Evolutionary conservation across 345 rosid species (phyloP).

Genomic region (Carallia pectinifolia): DNA sequence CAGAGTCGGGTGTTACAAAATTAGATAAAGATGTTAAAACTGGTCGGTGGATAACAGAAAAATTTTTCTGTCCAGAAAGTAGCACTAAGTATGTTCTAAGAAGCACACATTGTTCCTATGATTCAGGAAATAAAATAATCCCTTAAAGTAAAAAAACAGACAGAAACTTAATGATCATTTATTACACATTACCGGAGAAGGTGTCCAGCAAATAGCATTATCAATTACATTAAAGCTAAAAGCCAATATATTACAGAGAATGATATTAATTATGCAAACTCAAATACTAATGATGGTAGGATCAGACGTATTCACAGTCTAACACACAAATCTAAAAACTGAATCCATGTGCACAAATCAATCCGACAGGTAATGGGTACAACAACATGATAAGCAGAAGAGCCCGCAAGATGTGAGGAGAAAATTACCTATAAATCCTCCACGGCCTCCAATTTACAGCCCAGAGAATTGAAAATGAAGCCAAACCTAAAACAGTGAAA

Average conservation of each 20-base stretch:
- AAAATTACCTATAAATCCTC: constrained; percentile 84
- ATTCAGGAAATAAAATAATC: background rate
- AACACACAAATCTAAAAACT: constrained; percentile 2
- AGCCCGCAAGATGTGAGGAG: background rate
- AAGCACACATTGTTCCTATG: background rate
- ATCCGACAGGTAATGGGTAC: background rate
- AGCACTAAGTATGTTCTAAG: background rate
- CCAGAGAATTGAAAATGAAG: constrained; percentile 86
- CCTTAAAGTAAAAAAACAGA: too few relatives aligned
- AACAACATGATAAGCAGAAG: background rate
- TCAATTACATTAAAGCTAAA: background rate
- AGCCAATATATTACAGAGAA: background rate
- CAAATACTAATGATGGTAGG: constrained; percentile 4
- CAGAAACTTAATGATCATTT: too few relatives aligned
- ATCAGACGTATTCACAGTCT: background rate
- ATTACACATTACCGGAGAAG: background rate
- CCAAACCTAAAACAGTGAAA: constrained; percentile 64
- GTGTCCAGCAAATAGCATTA: background rate
- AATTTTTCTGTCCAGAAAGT: background rate
- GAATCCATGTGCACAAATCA: background rate
- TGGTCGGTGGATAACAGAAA: too few relatives aligned
- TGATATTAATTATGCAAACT: background rate
- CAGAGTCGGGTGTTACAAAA: too few relatives aligned
- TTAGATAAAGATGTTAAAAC: too few relatives aligned
- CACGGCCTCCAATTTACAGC: constrained; percentile 98